Evolutionary conservation across 192 early-diverging fungal species (phyloP), one percentile per base, ranked within the genome.

Genomic region (Gorgonomyces haynaldii): DNA sequence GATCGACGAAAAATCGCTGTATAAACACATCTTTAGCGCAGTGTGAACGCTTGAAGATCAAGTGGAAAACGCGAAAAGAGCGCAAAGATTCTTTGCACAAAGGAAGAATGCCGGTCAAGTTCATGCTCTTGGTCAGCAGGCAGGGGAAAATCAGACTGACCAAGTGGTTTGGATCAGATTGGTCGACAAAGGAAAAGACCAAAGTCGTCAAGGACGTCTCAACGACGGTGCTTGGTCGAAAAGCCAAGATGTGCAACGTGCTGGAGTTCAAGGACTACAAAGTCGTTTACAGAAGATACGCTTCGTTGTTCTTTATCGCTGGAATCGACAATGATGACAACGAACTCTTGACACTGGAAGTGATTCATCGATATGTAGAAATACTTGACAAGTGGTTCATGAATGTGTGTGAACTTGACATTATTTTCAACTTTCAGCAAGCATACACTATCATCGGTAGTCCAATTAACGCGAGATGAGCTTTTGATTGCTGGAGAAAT

Each of bases 321-420:
- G 96, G 91, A n/a, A 85, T 89, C 27, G 91, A 86, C 27, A 50
- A 79, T 15, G 75, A 86, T 35, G 93, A 98, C 61, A 98, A 98
- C 62, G 93, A 98, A 56, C 76, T 98, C 4, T 54, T 98, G 23
- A 82, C 81, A 13, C 68, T 98, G 17, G 93, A 98, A 56, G 78
- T 98, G 41, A 95, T 98, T 48, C 96, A 98, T 41, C 85, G 96
- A 35, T 98, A 93, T 61, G 93, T 98, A 21, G 92, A 98, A 62
- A 81, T 96, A 12, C 62, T 98, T 36, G 96, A 98, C 67, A 81
- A 91, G 49, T 94, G 89, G 67, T 98, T 98, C 69, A 79, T 88
- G 52, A 98, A 93, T 57, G 90, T 91, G 0, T 88, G 91, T 61
- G 95, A 98, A 51, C 70, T 98, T 38, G 95, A 98, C 62, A 76